Conservation (phyloP, 1,284 basidiomycete species). For the Pascua guehoae region DNA sequence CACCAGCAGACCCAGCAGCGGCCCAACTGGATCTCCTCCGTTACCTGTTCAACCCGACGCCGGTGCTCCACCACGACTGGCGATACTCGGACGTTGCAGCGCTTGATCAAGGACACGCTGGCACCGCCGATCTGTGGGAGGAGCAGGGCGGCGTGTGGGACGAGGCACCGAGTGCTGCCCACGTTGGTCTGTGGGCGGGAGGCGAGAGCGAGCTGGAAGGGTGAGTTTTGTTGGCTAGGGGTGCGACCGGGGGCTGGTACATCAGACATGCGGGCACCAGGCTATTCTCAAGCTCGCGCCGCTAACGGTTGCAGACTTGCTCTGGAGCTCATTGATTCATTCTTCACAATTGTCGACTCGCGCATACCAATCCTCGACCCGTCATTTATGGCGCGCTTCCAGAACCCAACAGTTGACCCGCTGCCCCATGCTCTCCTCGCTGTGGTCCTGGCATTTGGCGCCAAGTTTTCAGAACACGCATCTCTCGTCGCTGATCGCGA, state of each 20-base stretch:
- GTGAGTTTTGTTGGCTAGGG: conserved; percentile 14
- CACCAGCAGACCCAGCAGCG: conserved; percentile 1
- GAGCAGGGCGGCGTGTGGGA: conserved; percentile 36
- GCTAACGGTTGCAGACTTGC: conserved; percentile 60
- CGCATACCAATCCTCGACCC: conserved; percentile 76
- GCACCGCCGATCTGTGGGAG: conserved; percentile 38
- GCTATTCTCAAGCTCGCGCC: neutral
- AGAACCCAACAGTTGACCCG: conserved; percentile 42
- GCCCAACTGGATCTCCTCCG: conserved; percentile 34
- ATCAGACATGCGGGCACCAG: neutral
- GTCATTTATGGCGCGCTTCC: conserved; percentile 61
- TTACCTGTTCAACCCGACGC: conserved; percentile 43
- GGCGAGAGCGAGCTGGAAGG: conserved; percentile 19
- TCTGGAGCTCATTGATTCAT: conserved; percentile 78
- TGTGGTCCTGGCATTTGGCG: conserved; percentile 85
- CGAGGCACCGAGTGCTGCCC: conserved; percentile 34
- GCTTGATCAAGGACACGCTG: conserved; percentile 22
- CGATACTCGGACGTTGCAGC: conserved; percentile 41
- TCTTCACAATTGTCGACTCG: conserved; percentile 69
- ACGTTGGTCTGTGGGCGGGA: conserved; percentile 24
- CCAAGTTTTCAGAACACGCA: conserved; percentile 84
- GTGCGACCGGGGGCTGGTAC: too few relatives aligned
- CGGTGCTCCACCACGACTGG: conserved; percentile 31
- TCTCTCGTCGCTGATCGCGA: conserved; percentile 71
- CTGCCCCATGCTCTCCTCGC: conserved; percentile 73